Evolutionary conservation across 805 yeast species (phyloP).

Genomic region (Wickerhamomyces ciferrii): DNA sequence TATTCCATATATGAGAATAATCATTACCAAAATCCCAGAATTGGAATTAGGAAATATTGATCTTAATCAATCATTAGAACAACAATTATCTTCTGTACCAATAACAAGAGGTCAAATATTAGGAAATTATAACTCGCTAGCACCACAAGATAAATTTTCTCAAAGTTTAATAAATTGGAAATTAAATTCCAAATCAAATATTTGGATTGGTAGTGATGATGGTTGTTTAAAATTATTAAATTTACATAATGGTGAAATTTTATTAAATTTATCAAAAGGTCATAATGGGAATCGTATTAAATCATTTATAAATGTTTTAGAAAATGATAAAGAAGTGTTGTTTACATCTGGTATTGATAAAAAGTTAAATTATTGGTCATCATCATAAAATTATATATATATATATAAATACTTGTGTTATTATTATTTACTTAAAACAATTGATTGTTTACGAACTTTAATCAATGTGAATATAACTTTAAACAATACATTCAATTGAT

Average conservation of each 20-base stretch:
- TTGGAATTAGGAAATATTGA: not conserved
- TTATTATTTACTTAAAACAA: conserved; percentile 3
- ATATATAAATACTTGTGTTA: not conserved
- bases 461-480: conserved; percentile 16
- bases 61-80: not conserved
- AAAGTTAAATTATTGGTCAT: conserved; percentile 27
- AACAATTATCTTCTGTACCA: conserved; percentile 6
- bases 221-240: conserved; percentile 61
- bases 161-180: conserved; percentile 45
- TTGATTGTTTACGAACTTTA: conserved; percentile 9
- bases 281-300: conserved; percentile 43
- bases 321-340: conserved; percentile 29
- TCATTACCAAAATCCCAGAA: conserved; percentile 44
- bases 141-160: conserved; percentile 69
- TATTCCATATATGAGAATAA: conserved; percentile 68
- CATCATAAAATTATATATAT: not conserved
- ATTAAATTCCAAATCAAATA: conserved; percentile 17
- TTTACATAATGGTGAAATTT: conserved; percentile 30
- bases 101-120: conserved; percentile 29
- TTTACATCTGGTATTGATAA: conserved; percentile 49
- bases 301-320: conserved; percentile 23
- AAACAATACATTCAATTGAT: conserved; percentile 18
- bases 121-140: conserved; percentile 40
- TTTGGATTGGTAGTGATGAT: conserved; percentile 70
- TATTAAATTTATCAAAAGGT: conserved; percentile 26